Evolutionary conservation across 2,329 filamentous ascomycete species (phyloP), one percentile per base, ranked within the genome.

Genomic region (Aspergillus arachidicola): DNA sequence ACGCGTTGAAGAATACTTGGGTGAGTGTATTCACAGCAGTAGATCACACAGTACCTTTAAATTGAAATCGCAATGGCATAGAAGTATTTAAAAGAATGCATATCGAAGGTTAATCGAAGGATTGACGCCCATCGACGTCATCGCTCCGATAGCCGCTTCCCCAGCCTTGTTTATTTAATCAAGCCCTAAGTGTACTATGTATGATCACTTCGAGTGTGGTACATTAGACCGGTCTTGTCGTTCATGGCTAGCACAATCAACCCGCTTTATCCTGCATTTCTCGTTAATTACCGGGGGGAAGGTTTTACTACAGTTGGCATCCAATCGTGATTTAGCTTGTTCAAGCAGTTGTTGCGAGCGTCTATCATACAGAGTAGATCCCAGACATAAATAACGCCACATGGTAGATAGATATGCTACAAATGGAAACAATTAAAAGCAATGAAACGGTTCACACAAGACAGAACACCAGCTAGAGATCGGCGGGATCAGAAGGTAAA

Each of bases 401-500:
- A 12, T 14, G 19, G 28, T 32, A 55, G 38, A 61, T 43, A 60
- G 38, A 61, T 43, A 60, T 51, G 26, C 26, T 60, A 51, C 41
- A 59, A 26, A 46, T 50, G 41, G 26, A 54, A 61, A 28, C 23
- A 57, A 51, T 56, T 2, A 26, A 43, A 38, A 56, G 60, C 19
- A 32, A 19, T 11, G 45, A 48, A 28, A n/a, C 45, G 46, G 23
- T 23, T 51, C n/a, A 26, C 26, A 32, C 4, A 32, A 28, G 41
- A 64, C 26, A 43, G 26, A 57, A 62, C 38, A 50, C 26, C 11
- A n/a, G 46, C 67, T 57, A 73, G 46, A 67, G 61, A 64, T 70
- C 65, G 28, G 68, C 60, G 6, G 71, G 63, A 67, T 74, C 70
- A 6, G 70, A 73, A 26, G 69, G 74, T 16, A 72, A 57, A 30